These are phyloP conservation scores for Irpex rosettiformis DNA, from an alignment of 1,284 basidiomycete species.

Conservation along the genomic window DNA sequence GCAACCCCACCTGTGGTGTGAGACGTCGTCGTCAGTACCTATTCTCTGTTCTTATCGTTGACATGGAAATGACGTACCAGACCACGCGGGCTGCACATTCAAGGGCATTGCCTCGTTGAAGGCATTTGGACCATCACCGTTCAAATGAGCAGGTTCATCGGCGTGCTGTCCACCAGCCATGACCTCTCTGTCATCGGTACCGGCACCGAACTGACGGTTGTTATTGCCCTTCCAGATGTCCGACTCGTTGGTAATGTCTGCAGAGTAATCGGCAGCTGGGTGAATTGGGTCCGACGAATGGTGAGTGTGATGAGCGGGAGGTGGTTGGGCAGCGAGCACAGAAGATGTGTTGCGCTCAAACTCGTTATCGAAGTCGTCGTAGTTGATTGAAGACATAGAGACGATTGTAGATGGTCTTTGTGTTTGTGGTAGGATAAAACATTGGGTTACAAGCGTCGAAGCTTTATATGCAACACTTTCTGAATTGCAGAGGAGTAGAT, in stretches of 20 bases:
- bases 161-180: constrained; percentile 26
- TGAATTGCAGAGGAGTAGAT: not conserved
- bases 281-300: constrained; percentile 25
- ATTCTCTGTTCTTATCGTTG: not conserved
- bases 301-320: constrained; percentile 26
- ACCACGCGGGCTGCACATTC: constrained; percentile 34
- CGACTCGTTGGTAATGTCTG: constrained; percentile 22
- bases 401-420: not conserved
- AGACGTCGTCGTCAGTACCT: not conserved
- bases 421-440: not conserved
- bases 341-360: constrained; percentile 4
- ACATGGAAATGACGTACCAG: constrained; percentile 29
- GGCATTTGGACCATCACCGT: constrained; percentile 8
- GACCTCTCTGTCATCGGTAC: constrained; percentile 21
- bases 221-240: constrained; percentile 22
- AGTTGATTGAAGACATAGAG: constrained; percentile 10
- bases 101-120: constrained; percentile 33
- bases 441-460: too few species aligned
- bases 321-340: constrained; percentile 15
- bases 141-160: not conserved
- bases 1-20: constrained; percentile 38
- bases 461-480: not conserved
- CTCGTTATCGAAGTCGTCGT: constrained; percentile 8
- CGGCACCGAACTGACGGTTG: constrained; percentile 22
- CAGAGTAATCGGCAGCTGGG: constrained; percentile 18